phyloP scores from a whole-genome alignment of 1,284 basidiomycete genomes.

The Caloboletus firmus region DNA sequence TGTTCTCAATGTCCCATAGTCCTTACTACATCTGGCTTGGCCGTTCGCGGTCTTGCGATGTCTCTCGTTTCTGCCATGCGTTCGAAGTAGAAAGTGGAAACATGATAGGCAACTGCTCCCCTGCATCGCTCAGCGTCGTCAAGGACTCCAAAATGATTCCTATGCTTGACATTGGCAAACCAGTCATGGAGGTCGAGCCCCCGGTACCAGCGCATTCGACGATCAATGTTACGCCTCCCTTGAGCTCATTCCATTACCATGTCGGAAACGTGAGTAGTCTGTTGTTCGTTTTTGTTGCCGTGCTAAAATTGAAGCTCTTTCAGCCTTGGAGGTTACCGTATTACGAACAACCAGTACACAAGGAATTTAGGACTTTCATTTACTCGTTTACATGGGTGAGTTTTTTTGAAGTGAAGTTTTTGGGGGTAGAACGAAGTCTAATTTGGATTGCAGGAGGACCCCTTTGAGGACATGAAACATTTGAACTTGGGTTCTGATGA shows the following conservation, averaged over 20 bases:
- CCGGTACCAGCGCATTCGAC: conserved; percentile 32
- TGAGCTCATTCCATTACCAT: conserved; percentile 79
- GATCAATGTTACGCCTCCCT: conserved; percentile 55
- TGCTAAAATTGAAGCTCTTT: conserved; percentile 6
- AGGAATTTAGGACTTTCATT: conserved; percentile 76
- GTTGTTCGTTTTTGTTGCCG: not conserved
- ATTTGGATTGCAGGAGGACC: conserved; percentile 59
- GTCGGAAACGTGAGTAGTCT: conserved; percentile 48
- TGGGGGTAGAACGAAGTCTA: not conserved
- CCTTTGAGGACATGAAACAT: conserved; percentile 72
- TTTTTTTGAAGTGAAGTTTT: not conserved
- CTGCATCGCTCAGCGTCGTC: conserved; percentile 38
- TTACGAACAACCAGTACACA: conserved; percentile 70
- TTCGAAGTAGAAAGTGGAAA: conserved; percentile 77
- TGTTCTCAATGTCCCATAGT: conserved; percentile 30
- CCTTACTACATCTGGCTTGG: conserved; percentile 82
- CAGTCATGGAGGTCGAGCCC: conserved; percentile 33
- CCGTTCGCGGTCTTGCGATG: conserved; percentile 65
- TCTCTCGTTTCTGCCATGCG: conserved; percentile 57
- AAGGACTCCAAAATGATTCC: conserved; percentile 37
- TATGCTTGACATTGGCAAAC: conserved; percentile 44
- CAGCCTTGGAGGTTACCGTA: conserved; percentile 78
- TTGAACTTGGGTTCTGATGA: conserved; percentile 63
- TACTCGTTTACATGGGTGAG: conserved; percentile 71
- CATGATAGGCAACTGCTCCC: conserved; percentile 53